Evolutionary conservation across 495 filamentous ascomycete species (phyloP), one percentile per base, ranked within the genome.

Genomic region (Penicillium chermesinum): DNA sequence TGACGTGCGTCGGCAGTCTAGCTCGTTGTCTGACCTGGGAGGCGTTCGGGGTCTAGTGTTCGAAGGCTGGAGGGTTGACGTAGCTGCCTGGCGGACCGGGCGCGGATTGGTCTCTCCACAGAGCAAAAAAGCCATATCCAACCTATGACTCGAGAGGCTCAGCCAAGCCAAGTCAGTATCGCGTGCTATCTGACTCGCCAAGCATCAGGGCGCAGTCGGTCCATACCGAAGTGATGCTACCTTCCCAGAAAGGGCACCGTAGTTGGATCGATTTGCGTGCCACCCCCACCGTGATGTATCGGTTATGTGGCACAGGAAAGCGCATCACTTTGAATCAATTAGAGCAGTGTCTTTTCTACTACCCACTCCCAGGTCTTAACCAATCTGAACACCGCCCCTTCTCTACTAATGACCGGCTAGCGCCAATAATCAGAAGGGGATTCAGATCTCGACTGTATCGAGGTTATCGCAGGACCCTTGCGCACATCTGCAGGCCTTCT

Each of bases 201-300:
- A 30, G 25, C 4, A 30, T 30, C 25, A 30, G 10, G 25, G 25
- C 25, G 25, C 25, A 30, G 25, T 10, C 25, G 10, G 5, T 10
- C 25, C 25, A 10, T 30, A 4, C 10, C 25, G 25, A 5, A 4
- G 25, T 5, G 25, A 30, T 30, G 25, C 39, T 30, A 20, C 15
- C 33, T 18, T 17, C 13, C 9, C 21, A 19, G 25, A 48, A 7
- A 27, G 20, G 16, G 15, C 38, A 39, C 12, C 25, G 37, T n/a
- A 16, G 22, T 47, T 47, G 33, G 38, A 50, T 44, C 38, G 38
- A 40, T 17, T 16, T 14, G 41, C 21, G 33, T 18, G 39, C 44
- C 44, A 46, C 41, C 55, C 51, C 55, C 51, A 48, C 55, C 42
- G 44, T 40, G 38, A 46, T 52, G 41, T 46, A 41, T 38, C 15